These are phyloP conservation scores for Urtica urens DNA, from an alignment of 306 rosid genomes.

Conservation along the genomic window DNA sequence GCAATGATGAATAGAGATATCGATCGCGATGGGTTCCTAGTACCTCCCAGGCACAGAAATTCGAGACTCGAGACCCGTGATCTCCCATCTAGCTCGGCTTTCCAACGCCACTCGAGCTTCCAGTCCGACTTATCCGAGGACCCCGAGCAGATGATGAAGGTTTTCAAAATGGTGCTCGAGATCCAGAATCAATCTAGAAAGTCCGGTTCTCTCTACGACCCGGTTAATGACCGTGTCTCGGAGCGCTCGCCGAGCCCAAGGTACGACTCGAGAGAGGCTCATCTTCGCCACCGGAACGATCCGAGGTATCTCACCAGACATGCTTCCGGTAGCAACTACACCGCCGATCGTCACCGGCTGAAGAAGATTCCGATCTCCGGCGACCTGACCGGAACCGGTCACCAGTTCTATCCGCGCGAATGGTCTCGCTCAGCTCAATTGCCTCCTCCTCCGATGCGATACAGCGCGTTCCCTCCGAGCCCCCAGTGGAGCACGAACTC, in stretches of 20 bases:
- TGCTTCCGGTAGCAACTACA: constrained; percentile 22
- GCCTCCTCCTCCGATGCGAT: constrained; percentile 27
- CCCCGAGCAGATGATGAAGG: constrained; percentile 40
- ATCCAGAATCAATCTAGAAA: constrained; percentile 52
- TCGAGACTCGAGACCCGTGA: constrained; percentile 33
- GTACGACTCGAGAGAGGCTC: constrained; percentile 26
- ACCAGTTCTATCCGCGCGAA: constrained; percentile 33
- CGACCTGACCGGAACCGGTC: constrained; percentile 44
- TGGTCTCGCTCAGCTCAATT: constrained; percentile 39
- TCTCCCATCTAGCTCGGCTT: constrained; percentile 30
- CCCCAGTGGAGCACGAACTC: constrained; percentile 30
- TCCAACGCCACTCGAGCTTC: constrained; percentile 30
- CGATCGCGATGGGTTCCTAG: constrained; percentile 28
- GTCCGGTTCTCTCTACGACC: constrained; percentile 22
- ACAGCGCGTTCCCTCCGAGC: constrained; percentile 33
- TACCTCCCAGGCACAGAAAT: constrained; percentile 27
- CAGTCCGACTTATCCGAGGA: constrained; percentile 26
- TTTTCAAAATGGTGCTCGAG: constrained; percentile 46
- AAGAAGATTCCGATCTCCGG: constrained; percentile 52
- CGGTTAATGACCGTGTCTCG: constrained; percentile 27
- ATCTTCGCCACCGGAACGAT: constrained; percentile 25
- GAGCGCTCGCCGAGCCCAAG: constrained; percentile 28
- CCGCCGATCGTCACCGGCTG: constrained; percentile 26
- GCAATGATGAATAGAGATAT: constrained; percentile 22
- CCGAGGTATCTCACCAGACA: constrained; percentile 31